Evolutionary conservation across 768 basidiomycete species (phyloP).

Genomic region (Termitomyces bulborhizus): DNA sequence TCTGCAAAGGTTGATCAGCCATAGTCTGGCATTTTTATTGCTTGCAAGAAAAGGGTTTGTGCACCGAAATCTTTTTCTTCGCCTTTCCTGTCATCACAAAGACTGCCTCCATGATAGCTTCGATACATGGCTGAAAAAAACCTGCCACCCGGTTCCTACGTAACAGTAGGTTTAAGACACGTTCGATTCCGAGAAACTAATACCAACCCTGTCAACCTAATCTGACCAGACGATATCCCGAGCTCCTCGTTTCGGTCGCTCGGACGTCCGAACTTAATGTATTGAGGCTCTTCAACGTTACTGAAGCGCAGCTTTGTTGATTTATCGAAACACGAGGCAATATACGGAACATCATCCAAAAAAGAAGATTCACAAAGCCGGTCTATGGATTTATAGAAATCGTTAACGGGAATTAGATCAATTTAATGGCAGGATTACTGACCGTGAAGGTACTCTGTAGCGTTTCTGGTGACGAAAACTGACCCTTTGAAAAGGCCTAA

Average conservation of each 20-base stretch:
- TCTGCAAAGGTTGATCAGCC: conserved; percentile 14
- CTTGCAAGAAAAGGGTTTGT: not conserved
- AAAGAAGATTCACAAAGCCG: conserved; percentile 33
- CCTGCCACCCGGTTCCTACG: conserved; percentile 10
- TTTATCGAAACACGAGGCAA: conserved; percentile 40
- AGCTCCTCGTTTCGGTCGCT: conserved; percentile 30
- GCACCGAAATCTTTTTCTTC: conserved; percentile 14
- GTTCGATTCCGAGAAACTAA: not conserved
- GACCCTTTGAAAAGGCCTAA: conserved; percentile 37
- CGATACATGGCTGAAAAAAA: conserved; percentile 16
- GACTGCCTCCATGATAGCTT: conserved; percentile 12
- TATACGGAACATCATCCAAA: conserved; percentile 32
- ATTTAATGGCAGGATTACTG: conserved; percentile 7
- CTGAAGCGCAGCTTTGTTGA: conserved; percentile 40
- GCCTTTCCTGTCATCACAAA: not conserved
- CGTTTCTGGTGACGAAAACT: conserved; percentile 34
- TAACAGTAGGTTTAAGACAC: not conserved
- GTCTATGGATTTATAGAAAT: conserved; percentile 20
- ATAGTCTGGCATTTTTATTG: not conserved
- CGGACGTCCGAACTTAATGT: conserved; percentile 40
- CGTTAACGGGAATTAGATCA: not conserved
- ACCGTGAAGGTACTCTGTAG: conserved; percentile 27
- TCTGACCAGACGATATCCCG: conserved; percentile 38
- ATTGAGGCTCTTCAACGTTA: conserved; percentile 32
- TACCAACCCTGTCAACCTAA: conserved; percentile 34